Percentiles rank a stretch among this genome's conserved stretches.
phyloP scores from a whole-genome alignment of 2,329 filamentous ascomycete genomes.

The Colletotrichum costaricense region DNA sequence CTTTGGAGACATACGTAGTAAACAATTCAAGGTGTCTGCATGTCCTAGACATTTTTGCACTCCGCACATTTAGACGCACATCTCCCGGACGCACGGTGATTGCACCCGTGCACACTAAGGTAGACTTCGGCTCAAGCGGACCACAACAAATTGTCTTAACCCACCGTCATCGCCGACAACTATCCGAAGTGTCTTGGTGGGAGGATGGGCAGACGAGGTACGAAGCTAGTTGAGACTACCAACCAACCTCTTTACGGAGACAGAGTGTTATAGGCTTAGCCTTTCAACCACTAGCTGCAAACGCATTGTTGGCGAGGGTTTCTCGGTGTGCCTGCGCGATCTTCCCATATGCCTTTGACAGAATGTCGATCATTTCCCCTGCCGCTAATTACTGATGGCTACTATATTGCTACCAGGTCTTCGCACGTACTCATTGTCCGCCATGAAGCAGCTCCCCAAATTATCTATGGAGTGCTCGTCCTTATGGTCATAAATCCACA shows the following conservation, averaged over 20 bases:
- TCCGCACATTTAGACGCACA: neutral
- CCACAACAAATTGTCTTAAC: slow-evolving; percentile 2
- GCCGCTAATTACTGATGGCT: neutral
- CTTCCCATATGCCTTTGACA: neutral
- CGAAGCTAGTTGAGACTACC: neutral
- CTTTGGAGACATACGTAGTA: neutral
- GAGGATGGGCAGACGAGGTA: neutral
- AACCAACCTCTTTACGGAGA: neutral
- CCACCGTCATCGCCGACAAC: neutral
- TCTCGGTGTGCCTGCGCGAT: neutral
- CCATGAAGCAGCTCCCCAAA: neutral
- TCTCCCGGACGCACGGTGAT: neutral
- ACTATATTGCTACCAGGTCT: neutral
- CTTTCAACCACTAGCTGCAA: neutral
- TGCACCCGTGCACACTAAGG: neutral
- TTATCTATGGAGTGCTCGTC: neutral
- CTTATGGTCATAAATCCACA: neutral
- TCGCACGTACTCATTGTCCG: neutral
- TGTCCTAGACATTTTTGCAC: slow-evolving; percentile 4
- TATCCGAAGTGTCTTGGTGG: neutral
- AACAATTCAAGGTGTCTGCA: neutral
- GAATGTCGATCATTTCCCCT: slow-evolving; percentile 4
- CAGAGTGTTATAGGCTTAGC: neutral
- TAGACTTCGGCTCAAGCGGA: slow-evolving; percentile 8
- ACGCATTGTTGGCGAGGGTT: neutral